phyloP scores from a whole-genome alignment of 371 early-diverging fungal genomes.

The Mortierella sp. region DNA sequence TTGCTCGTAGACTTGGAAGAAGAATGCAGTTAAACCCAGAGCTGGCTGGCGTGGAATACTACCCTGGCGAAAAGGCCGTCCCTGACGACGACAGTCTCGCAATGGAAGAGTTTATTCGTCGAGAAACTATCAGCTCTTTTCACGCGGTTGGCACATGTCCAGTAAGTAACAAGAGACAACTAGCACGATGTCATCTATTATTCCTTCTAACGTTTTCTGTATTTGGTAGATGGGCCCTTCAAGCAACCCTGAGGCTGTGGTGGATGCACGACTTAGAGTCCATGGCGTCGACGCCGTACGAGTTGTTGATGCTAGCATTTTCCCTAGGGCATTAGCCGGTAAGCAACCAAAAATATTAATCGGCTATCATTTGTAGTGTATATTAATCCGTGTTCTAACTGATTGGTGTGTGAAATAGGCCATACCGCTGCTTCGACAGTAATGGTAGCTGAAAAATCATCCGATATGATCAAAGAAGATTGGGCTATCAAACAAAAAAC shows the following conservation, averaged over 20 bases:
- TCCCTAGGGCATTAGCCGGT: constrained; percentile 45
- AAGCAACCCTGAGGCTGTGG: constrained; percentile 51
- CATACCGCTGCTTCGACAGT: constrained; percentile 40
- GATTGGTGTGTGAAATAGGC: not conserved
- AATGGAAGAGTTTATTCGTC: constrained; percentile 26
- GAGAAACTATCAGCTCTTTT: constrained; percentile 17
- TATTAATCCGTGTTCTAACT: too few species aligned
- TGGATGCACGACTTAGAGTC: constrained; percentile 54
- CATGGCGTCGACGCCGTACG: constrained; percentile 54
- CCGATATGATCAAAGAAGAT: constrained; percentile 55
- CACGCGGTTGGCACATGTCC: constrained; percentile 40
- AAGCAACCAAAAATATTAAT: not conserved
- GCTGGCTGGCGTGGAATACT: not conserved
- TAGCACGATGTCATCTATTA: not conserved
- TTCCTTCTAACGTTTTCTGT: not conserved
- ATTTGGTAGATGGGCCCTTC: constrained; percentile 42
- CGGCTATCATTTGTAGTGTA: not conserved
- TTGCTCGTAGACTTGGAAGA: constrained; percentile 32
- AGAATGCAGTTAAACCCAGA: constrained; percentile 27
- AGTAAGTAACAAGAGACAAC: not conserved
- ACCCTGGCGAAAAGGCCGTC: constrained; percentile 31
- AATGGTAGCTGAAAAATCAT: constrained; percentile 54
- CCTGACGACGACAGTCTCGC: constrained; percentile 35
- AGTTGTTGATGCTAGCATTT: constrained; percentile 54
- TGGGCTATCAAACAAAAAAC: constrained; percentile 13